Conservation (phyloP, 495 filamentous ascomycete genomes). For the Penicillium malachiteum region DNA sequence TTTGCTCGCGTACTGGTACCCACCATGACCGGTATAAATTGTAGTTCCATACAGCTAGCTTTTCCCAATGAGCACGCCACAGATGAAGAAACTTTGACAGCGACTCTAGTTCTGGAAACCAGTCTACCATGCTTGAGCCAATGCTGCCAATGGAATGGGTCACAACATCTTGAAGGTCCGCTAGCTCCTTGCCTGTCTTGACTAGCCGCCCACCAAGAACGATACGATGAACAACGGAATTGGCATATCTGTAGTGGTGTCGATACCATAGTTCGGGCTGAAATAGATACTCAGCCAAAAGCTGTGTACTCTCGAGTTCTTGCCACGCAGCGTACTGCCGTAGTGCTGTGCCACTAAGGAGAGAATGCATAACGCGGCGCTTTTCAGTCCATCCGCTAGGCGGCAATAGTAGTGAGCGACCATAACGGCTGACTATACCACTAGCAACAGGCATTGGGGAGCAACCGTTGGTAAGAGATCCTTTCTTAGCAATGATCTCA, state of each 20-base stretch:
- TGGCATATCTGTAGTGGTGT: conserved; percentile 44
- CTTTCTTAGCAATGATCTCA: conserved; percentile 35
- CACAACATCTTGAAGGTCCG: conserved; percentile 28
- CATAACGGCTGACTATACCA: conserved; percentile 31
- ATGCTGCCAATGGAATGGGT: conserved; percentile 29
- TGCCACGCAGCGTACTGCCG: conserved; percentile 37
- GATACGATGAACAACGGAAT: conserved; percentile 39
- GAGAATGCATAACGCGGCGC: conserved; percentile 41
- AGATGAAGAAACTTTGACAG: conserved; percentile 38
- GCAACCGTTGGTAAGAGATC: conserved; percentile 32
- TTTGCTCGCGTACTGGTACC: conserved; percentile 24
- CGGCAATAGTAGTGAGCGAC: conserved; percentile 30
- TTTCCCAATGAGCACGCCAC: conserved; percentile 39
- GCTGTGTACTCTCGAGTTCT: conserved; percentile 38
- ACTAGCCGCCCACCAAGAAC: conserved; percentile 25
- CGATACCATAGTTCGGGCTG: conserved; percentile 37
- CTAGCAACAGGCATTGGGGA: conserved; percentile 34
- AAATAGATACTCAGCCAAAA: conserved; percentile 35
- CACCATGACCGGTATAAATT: conserved; percentile 38
- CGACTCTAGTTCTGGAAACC: conserved; percentile 33
- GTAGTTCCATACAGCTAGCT: conserved; percentile 25
- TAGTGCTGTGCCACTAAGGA: conserved; percentile 35
- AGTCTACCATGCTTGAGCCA: conserved; percentile 35
- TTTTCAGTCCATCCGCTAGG: conserved; percentile 29
- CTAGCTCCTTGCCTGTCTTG: conserved; percentile 22